Base-by-base conservation (phyloP, 148 eudicot species). In the Nepenthes gracilis region DNA sequence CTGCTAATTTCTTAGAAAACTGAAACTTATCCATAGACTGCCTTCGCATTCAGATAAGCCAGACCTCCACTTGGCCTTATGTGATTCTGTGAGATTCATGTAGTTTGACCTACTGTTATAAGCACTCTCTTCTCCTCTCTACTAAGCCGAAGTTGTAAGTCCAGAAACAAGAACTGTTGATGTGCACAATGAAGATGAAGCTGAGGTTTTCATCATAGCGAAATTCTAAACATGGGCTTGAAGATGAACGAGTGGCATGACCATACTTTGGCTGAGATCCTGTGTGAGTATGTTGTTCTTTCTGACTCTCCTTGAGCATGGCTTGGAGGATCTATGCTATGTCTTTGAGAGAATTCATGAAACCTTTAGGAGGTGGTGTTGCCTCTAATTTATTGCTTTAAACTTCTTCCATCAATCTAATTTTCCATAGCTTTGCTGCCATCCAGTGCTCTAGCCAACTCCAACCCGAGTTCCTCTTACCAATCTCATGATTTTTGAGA, bases 371-470 rank as follows among this genome's bases (percentile, higher is more conserved):
- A 34, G 82, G 78, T 47, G 95, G 90, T 12, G 86, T 85, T 13
- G 58, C 63, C 36, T 83, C 96, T 34, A 71, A 67, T 14, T 68
- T 37, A 23, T 74, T 69, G 32, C 66, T 68, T 13, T 75, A 70
- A 13, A 61, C 68, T 72, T 88, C 82, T 66, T 88, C 98, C 91
- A 92, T 88, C 35, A 92, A 36, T 47, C 98, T 73, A 55, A 71
- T 92, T 66, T 92, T 96, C 98, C 96, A 92, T 11, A 95, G 94
- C 77, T 82, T 92, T 35, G 94, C 98, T 1, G 96, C 76, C 98
- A 92, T 92, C 98, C 98, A 92, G 13, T 94, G 76, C 60, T 89
- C 99, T 54, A 93, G 73, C 99, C 99, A 93, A 72, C 89, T 93
- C 99, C 91, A 85, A 12, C 87, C 82, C 78, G 83, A 88, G 67